Conservation (phyloP, 306 rosid genomes). For the Vigna unguiculata region DNA sequence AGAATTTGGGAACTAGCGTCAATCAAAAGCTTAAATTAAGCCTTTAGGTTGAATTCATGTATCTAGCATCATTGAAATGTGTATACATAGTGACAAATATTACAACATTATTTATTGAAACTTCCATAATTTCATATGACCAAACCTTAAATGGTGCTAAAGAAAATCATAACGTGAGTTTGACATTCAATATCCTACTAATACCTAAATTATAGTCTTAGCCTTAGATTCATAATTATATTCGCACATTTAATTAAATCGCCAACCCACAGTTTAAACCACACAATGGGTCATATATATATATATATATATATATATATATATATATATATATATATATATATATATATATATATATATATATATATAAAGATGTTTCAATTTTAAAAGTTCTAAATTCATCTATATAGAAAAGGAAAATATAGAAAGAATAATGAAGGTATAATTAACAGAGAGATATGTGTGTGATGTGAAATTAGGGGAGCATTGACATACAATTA, state of each 20-base stretch:
- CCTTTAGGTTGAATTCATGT: constrained; percentile 15
- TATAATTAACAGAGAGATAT: too few relatives aligned
- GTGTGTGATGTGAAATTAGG: too few relatives aligned
- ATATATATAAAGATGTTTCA: not conserved
- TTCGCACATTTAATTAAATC: too few relatives aligned
- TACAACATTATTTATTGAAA: not conserved
- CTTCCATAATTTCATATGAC: constrained; percentile 4
- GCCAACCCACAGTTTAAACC: constrained; percentile 19
- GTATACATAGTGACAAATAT: not conserved
- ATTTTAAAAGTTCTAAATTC: not conserved
- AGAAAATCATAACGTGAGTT: constrained; percentile 12
- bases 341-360: too few relatives aligned
- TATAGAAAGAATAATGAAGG: not conserved
- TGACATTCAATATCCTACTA: constrained; percentile 33
- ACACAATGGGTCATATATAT: too few relatives aligned
- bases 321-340: too few relatives aligned
- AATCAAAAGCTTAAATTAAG: not conserved
- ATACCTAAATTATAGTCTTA: not conserved
- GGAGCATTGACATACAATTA: not conserved
- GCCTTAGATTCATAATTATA: not conserved
- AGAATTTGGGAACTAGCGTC: not conserved
- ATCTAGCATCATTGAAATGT: constrained; percentile 38
- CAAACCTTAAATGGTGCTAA: constrained; percentile 18
- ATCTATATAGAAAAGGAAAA: not conserved
- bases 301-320: too few relatives aligned